Base-by-base conservation (phyloP, 2,329 filamentous ascomycete genomes). In the Cladophialophora carrionii region DNA sequence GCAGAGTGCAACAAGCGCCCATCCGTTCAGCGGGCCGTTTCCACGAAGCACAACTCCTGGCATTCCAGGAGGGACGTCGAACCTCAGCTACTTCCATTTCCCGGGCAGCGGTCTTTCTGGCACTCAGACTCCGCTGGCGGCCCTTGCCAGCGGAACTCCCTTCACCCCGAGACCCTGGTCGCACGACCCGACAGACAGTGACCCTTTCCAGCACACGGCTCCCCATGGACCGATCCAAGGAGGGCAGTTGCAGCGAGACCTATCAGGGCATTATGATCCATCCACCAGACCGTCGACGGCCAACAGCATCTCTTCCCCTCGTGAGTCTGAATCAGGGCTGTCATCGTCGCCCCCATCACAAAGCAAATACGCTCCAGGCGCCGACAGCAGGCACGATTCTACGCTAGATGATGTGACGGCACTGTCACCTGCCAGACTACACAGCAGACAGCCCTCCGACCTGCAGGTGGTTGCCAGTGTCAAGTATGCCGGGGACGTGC, bases 391-490 rank as follows among this genome's bases (percentile, higher is more conserved):
- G 41, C 62, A 68, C 32, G 64, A 71, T 26, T 37, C 61, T 37
- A 57, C 55, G 7, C 37, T 66, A n/a, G 67, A 71, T 31, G 60
- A 49, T 46, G 53, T 71, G 20, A 66, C 71, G 14, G 68, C 72
- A 10, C 73, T 73, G 22, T 79, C 82, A 24, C 81, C 80, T 32
- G 80, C 84, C 54, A 81, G 82, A 62, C 85, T 88, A 74, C 85
- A 87, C 26, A 91, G 96, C 74, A 89, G 87, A 4, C 86, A 88
- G 29, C 85, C 90, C 2, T 92, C 96, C 69, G 95, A 99, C 74
- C 84, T 97, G 60, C 95, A 99, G 76, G 90, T 96, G 56, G 90
- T 98, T 5, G 94, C 96, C 73, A 89, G 93, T 70, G 93, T 96
- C 66, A 88, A 88, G 62, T 99, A 99, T 77, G 86, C 89, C 2